Conservation (phyloP, 1,284 basidiomycete genomes). For the Ceratobasidium sp. region DNA sequence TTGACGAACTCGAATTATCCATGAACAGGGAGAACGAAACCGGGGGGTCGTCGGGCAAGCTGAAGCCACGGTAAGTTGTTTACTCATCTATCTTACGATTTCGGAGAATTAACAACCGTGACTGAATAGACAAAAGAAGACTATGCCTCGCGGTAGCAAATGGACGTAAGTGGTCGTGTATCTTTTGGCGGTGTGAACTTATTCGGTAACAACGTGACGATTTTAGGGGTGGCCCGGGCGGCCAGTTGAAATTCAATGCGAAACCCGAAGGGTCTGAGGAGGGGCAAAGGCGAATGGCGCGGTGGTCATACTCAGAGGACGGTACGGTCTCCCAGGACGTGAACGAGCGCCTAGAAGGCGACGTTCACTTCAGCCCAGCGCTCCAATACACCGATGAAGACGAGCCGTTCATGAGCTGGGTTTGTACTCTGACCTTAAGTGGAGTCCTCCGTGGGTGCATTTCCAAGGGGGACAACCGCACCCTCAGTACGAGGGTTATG, state of each 20-base stretch:
- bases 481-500: not conserved
- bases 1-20: not conserved
- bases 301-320: constrained; percentile 24
- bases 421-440: not conserved
- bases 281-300: not conserved
- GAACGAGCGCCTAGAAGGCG: constrained; percentile 1
- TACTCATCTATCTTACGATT: not conserved
- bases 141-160: not conserved
- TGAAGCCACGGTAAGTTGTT: not conserved
- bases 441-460: not conserved
- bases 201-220: not conserved
- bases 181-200: not conserved
- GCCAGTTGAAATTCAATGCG: not conserved
- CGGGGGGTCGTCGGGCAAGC: not conserved
- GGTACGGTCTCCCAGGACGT: not conserved
- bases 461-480: constrained; percentile 4
- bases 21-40: not conserved
- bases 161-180: constrained; percentile 7
- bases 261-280: not conserved
- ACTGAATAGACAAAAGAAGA: constrained; percentile 11
- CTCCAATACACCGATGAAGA: not conserved
- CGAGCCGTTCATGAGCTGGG: not conserved
- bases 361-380: constrained; percentile 5
- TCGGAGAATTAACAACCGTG: too few relatives aligned
- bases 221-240: not conserved